Evolutionary conservation across 352 stramenopile genomes (phyloP).

Genomic region (Phytophthora pisi): DNA sequence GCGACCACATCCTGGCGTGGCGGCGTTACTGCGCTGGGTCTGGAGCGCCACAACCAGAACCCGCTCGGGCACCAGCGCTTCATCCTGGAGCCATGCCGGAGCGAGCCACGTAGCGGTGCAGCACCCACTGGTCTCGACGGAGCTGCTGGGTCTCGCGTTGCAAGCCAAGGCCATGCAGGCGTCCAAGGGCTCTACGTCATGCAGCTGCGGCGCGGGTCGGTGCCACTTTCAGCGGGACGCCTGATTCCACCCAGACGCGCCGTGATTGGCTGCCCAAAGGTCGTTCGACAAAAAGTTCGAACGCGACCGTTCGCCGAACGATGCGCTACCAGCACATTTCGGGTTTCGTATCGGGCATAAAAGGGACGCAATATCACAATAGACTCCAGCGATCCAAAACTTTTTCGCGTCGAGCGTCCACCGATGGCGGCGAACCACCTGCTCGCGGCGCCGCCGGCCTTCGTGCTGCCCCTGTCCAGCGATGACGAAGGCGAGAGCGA

Average conservation of each 20-base stretch:
- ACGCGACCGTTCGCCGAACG: slow-evolving; percentile 27
- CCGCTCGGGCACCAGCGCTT: not conserved
- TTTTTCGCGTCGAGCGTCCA: not conserved
- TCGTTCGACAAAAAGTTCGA: slow-evolving; percentile 29
- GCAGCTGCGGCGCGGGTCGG: not conserved
- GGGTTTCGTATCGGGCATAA: not conserved
- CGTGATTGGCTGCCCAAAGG: slow-evolving; percentile 22
- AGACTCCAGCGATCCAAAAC: not conserved
- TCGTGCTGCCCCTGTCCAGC: slow-evolving; percentile 18
- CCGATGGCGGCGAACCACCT: slow-evolving; percentile 33
- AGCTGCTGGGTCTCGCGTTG: not conserved
- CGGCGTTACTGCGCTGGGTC: slow-evolving; percentile 8
- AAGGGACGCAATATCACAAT: not conserved
- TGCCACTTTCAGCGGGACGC: not conserved
- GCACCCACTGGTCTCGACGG: not conserved
- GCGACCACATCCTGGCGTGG: slow-evolving; percentile 18
- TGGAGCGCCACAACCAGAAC: not conserved
- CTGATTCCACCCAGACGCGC: not conserved
- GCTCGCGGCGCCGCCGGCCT: slow-evolving; percentile 27
- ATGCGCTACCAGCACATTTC: not conserved
- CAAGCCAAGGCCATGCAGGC: not conserved
- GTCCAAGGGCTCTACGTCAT: not conserved
- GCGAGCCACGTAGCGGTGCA: not conserved
- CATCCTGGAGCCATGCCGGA: not conserved
- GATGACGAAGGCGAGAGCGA: slow-evolving; percentile 18